phyloP scores from a whole-genome alignment of 2,329 filamentous ascomycete species.

The Aspergillus thermomutatus region DNA sequence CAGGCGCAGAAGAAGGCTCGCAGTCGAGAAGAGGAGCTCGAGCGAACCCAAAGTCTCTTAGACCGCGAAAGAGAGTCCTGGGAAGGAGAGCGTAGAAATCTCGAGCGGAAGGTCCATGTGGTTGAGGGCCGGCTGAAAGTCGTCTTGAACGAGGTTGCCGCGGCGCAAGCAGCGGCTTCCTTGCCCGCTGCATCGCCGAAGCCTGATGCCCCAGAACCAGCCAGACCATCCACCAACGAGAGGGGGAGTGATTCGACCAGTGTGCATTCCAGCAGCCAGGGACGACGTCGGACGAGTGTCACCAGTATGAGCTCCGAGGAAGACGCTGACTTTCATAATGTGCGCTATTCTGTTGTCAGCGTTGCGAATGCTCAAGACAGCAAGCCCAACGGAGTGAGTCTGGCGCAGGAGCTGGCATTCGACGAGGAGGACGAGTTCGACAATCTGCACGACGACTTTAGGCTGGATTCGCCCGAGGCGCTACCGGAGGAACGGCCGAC shows the following conservation, averaged over 20 bases:
- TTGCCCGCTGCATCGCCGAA: conserved; percentile 41
- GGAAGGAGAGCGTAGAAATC: conserved; percentile 76
- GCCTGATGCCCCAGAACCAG: conserved; percentile 59
- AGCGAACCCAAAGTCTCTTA: conserved; percentile 76
- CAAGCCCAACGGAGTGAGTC: conserved; percentile 65
- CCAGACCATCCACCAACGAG: conserved; percentile 55
- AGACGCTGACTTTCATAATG: conserved; percentile 51
- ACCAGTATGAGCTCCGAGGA: conserved; percentile 49
- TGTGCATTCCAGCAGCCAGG: conserved; percentile 65
- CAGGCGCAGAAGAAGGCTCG: conserved; percentile 71
- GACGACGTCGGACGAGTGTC: conserved; percentile 57
- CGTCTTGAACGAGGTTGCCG: conserved; percentile 76
- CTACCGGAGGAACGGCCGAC: conserved; percentile 43
- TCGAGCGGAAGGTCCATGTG: conserved; percentile 85
- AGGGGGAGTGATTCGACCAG: conserved; percentile 67
- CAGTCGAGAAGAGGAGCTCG: conserved; percentile 76
- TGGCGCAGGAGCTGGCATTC: conserved; percentile 89
- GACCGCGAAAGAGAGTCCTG: conserved; percentile 78
- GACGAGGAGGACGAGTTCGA: conserved; percentile 68
- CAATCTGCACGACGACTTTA: conserved; percentile 68
- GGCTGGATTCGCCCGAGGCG: conserved; percentile 49
- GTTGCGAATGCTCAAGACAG: conserved; percentile 52
- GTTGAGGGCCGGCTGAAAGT: conserved; percentile 80
- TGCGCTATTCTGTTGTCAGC: conserved; percentile 69
- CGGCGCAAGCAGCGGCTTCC: conserved; percentile 35